These are phyloP conservation scores for Gaultheria prostrata DNA, from an alignment of 148 eudicot species.

Conservation along the genomic window DNA sequence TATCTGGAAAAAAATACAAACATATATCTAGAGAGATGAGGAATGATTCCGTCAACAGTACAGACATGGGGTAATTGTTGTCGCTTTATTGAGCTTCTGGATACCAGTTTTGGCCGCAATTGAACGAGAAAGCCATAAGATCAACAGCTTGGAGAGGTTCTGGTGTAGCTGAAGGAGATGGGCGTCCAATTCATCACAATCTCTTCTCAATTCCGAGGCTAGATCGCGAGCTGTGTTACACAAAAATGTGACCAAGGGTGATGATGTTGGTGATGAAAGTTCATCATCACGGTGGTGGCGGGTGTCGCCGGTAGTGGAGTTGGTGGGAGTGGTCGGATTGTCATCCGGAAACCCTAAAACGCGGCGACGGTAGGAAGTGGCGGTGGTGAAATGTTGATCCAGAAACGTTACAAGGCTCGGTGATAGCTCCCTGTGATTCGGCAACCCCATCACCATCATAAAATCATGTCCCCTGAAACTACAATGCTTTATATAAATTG, in stretches of 20 bases:
- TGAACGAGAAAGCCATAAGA: slow-evolving; percentile 37
- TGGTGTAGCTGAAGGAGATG: slow-evolving; percentile 28
- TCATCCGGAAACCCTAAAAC: neutral
- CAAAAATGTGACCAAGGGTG: neutral
- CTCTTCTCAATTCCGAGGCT: slow-evolving; percentile 19
- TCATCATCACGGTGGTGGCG: neutral
- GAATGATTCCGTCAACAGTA: neutral
- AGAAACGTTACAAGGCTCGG: slow-evolving; percentile 8
- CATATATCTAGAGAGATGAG: too few species aligned
- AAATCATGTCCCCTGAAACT: neutral
- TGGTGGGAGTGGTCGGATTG: neutral
- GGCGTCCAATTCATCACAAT: slow-evolving; percentile 33
- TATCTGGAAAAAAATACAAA: too few species aligned
- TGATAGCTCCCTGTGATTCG: slow-evolving; percentile 10
- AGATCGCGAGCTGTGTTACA: slow-evolving; percentile 17
- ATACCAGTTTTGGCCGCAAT: slow-evolving; percentile 39
- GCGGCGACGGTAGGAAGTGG: neutral
- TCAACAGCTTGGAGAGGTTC: slow-evolving; percentile 20
- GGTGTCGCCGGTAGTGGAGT: neutral
- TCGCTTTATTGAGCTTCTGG: slow-evolving; percentile 19
- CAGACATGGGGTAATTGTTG: neutral
- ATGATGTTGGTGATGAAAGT: neutral
- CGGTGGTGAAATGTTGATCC: slow-evolving; percentile 7
- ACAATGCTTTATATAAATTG: neutral
- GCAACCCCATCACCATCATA: slow-evolving; percentile 5